Percentiles rank a stretch among this genome's conserved stretches.
Evolutionary conservation across 2,329 filamentous ascomycete species (phyloP).

Genomic region (Coniochaeta hoffmannii): DNA sequence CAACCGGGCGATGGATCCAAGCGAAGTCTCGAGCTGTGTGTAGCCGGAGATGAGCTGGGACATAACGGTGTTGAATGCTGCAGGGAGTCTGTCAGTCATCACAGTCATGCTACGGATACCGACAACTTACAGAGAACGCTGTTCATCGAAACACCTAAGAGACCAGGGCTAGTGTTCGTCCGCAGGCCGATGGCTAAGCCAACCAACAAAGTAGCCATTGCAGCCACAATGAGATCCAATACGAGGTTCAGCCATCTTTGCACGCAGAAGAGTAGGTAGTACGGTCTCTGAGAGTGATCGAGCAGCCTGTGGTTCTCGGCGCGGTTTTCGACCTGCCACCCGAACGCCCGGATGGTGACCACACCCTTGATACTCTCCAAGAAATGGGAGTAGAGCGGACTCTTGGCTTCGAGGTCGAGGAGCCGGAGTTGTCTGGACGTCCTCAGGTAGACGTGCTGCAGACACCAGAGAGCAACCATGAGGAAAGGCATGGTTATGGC

Average conservation of each 20-base stretch:
- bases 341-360: slow-evolving; percentile 55
- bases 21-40: slow-evolving; percentile 8
- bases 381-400: slow-evolving; percentile 37
- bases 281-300: slow-evolving; percentile 5
- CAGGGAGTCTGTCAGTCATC: too few relatives aligned
- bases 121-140: too few relatives aligned
- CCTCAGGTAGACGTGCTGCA: slow-evolving; percentile 51
- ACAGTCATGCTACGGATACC: too few relatives aligned
- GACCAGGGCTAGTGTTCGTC: too few relatives aligned
- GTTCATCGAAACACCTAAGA: too few relatives aligned
- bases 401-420: slow-evolving; percentile 54
- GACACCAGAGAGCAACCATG: slow-evolving; percentile 31
- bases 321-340: slow-evolving; percentile 95
- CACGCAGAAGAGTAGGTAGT: slow-evolving; percentile 8
- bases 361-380: slow-evolving; percentile 56
- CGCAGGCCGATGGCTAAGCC: background rate
- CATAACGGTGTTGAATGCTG: slow-evolving; percentile 1
- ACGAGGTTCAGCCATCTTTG: slow-evolving; percentile 12
- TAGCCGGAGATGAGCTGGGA: slow-evolving; percentile 4
- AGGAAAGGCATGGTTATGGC: slow-evolving; percentile 21
- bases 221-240: slow-evolving; percentile 6
- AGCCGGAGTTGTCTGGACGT: slow-evolving; percentile 54
- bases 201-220: slow-evolving; percentile 3
- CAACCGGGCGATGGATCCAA: slow-evolving; percentile 9
- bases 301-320: slow-evolving; percentile 77